Evolutionary conservation across 2,329 filamentous ascomycete species (phyloP).

Genomic region (Diaporthe eres): DNA sequence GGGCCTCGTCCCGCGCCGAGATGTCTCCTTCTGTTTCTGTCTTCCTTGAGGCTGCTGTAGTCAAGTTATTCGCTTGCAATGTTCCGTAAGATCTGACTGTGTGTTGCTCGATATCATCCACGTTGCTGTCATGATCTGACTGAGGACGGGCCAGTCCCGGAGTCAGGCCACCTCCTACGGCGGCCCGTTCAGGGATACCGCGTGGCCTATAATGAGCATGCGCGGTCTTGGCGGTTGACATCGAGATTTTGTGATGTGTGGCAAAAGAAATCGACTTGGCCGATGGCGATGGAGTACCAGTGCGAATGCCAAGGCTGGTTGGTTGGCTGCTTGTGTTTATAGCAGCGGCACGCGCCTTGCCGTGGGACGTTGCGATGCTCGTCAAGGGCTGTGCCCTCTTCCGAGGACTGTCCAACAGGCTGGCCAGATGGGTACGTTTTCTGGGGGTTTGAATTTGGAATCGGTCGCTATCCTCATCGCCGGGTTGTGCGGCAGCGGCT

Average conservation of each 20-base stretch:
- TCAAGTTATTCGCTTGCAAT: neutral
- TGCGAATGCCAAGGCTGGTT: neutral
- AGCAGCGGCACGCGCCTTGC: constrained; percentile 49
- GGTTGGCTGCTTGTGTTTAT: neutral
- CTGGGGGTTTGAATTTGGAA: constrained; percentile 46
- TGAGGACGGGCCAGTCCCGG: neutral
- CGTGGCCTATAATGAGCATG: neutral
- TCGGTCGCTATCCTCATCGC: constrained; percentile 48
- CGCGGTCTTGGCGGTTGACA: neutral
- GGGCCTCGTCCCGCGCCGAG: neutral
- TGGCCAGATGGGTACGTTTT: constrained; percentile 56
- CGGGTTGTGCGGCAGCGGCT: constrained; percentile 41
- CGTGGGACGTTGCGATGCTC: constrained; percentile 41
- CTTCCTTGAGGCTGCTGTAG: no score
- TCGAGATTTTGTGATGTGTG: neutral
- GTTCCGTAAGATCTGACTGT: neutral
- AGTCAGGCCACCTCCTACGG: neutral
- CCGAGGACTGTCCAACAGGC: constrained; percentile 58
- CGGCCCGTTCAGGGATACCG: neutral
- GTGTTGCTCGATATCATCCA: neutral
- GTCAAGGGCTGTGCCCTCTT: constrained; percentile 49
- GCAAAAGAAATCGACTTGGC: neutral
- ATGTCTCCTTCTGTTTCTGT: no score
- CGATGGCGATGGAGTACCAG: neutral
- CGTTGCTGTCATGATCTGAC: neutral